Evolutionary conservation across 805 yeast species (phyloP).

Genomic region (Metschnikowia matae): DNA sequence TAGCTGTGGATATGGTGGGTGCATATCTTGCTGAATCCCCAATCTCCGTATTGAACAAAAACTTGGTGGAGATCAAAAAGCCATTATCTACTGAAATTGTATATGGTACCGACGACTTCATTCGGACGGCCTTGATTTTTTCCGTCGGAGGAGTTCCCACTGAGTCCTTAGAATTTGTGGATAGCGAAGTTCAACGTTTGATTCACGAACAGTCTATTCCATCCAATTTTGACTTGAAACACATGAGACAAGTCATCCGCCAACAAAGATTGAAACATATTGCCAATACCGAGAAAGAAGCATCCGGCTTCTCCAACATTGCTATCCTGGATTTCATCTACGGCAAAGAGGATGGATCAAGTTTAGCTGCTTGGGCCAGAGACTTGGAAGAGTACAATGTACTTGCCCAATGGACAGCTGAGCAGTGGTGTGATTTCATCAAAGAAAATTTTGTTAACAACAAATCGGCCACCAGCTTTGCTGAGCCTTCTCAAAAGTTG

Average conservation of each 20-base stretch:
- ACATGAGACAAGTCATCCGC: slow-evolving; percentile 65
- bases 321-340: slow-evolving; percentile 80
- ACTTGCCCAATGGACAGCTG: slow-evolving; percentile 55
- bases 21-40: slow-evolving; percentile 74
- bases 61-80: slow-evolving; percentile 73
- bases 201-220: slow-evolving; percentile 50
- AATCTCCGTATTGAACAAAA: slow-evolving; percentile 66
- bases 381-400: slow-evolving; percentile 56
- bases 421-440: slow-evolving; percentile 63
- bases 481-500: slow-evolving; percentile 63
- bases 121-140: slow-evolving; percentile 55
- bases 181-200: slow-evolving; percentile 45
- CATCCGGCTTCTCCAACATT: slow-evolving; percentile 56
- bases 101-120: slow-evolving; percentile 70
- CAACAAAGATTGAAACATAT: slow-evolving; percentile 61
- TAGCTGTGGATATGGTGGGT: slow-evolving; percentile 70
- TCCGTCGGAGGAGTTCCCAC: slow-evolving; percentile 74
- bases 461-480: slow-evolving; percentile 61
- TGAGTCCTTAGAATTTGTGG: slow-evolving; percentile 52
- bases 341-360: slow-evolving; percentile 60
- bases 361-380: slow-evolving; percentile 52
- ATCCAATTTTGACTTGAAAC: slow-evolving; percentile 52
- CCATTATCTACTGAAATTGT: slow-evolving; percentile 75
- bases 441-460: slow-evolving; percentile 53
- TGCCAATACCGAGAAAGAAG: slow-evolving; percentile 57